Evolutionary conservation across 2,329 filamentous ascomycete species (phyloP).

Genomic region (Aspergillus novofumigatus): DNA sequence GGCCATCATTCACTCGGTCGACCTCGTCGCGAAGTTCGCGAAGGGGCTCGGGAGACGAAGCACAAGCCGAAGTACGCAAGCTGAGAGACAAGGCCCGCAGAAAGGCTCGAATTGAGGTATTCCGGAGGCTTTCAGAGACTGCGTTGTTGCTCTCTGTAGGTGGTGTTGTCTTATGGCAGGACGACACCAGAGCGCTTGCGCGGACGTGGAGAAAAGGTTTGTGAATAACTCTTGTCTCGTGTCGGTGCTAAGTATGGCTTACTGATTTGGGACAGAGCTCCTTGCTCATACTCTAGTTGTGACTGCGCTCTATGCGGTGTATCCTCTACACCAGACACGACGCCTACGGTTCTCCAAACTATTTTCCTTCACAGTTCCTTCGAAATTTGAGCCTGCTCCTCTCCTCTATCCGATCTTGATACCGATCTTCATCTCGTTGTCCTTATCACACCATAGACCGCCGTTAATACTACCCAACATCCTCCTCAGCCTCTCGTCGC

Average conservation of each 20-base stretch:
- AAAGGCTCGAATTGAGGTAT: conserved; percentile 38
- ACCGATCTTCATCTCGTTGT: conserved; percentile 71
- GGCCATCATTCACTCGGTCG: conserved; percentile 30
- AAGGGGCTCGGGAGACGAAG: conserved; percentile 30
- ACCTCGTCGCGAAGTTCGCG: conserved; percentile 21
- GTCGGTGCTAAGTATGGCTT: background rate
- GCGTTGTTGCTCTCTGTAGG: conserved; percentile 52
- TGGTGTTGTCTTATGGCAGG: conserved; percentile 36
- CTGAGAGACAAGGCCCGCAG: conserved; percentile 24
- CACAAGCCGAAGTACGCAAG: conserved; percentile 20
- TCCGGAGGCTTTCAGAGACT: conserved; percentile 52
- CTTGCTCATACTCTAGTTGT: conserved; percentile 28
- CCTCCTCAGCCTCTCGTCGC: conserved; percentile 71
- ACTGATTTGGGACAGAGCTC: conserved; percentile 26
- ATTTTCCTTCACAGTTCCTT: conserved; percentile 59
- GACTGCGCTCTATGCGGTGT: conserved; percentile 38
- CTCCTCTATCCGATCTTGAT: conserved; percentile 79
- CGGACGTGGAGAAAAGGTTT: conserved; percentile 39
- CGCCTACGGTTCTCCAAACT: conserved; percentile 29
- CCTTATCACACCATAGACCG: conserved; percentile 61
- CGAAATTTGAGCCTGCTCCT: conserved; percentile 84
- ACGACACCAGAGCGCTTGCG: conserved; percentile 27
- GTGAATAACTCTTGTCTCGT: conserved; percentile 8
- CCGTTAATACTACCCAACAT: conserved; percentile 71
- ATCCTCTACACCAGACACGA: conserved; percentile 48